Percentiles rank a stretch among this genome's conserved stretches.
Conservation (phyloP, 768 basidiomycete genomes). For the Amanita rubescens region DNA sequence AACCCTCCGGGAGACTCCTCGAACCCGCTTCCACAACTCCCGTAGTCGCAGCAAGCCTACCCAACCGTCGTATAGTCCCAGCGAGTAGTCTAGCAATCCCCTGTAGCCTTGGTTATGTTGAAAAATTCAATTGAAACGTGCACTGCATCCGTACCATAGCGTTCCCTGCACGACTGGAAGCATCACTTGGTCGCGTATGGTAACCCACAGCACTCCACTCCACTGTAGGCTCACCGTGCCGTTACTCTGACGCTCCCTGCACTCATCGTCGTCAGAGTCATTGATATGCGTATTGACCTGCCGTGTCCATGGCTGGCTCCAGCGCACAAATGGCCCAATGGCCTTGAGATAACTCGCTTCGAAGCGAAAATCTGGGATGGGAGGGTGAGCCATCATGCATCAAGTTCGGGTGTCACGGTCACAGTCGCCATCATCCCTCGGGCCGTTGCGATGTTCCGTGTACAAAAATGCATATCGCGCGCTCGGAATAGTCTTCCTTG, state of each 20-base stretch:
- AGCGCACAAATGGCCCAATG: constrained; percentile 42
- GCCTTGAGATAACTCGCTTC: constrained; percentile 65
- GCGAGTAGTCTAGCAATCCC: constrained; percentile 38
- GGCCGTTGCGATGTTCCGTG: background rate
- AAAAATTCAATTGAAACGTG: background rate
- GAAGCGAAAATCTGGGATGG: constrained; percentile 70
- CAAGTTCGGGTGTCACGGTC: constrained; percentile 19
- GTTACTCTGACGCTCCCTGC: constrained; percentile 8
- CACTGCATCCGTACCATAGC: constrained; percentile 42
- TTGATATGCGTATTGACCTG: constrained; percentile 2
- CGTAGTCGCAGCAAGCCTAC: constrained; percentile 37
- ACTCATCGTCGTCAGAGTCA: constrained; percentile 16
- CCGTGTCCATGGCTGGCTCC: constrained; percentile 2
- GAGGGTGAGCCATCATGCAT: constrained; percentile 33
- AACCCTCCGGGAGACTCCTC: constrained; percentile 8
- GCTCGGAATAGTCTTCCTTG: no score
- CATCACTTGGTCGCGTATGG: constrained; percentile 60
- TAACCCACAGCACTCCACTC: constrained; percentile 54
- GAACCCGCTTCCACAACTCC: constrained; percentile 24
- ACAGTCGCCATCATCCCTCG: background rate
- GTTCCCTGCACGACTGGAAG: constrained; percentile 62
- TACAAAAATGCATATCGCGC: background rate
- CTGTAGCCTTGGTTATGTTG: constrained; percentile 17
- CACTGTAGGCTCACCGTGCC: constrained; percentile 40
- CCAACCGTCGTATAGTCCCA: constrained; percentile 23